phyloP scores from a whole-genome alignment of 768 basidiomycete species.

The Auricularia heimuer region DNA sequence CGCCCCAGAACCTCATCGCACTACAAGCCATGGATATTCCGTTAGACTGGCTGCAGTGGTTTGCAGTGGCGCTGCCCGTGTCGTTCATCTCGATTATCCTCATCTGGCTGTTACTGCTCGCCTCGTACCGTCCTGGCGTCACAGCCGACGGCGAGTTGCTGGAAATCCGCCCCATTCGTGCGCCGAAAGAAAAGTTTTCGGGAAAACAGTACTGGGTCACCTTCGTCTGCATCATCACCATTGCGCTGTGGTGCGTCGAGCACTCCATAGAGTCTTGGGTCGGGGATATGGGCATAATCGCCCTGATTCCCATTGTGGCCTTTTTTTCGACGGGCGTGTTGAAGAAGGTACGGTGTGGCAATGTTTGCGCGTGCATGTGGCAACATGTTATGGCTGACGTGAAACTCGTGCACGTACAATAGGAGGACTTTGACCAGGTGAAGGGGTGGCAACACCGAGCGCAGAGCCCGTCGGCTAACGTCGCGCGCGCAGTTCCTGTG shows the following conservation, averaged over 20 bases:
- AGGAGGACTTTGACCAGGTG: constrained; percentile 77
- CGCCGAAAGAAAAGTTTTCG: constrained; percentile 74
- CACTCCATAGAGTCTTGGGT: constrained; percentile 63
- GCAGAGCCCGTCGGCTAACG: too few species aligned
- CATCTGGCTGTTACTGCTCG: constrained; percentile 85
- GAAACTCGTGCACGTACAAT: background rate
- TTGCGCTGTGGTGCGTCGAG: constrained; percentile 83
- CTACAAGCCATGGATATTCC: constrained; percentile 75
- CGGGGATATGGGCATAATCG: constrained; percentile 97
- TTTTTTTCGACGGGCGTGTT: constrained; percentile 92
- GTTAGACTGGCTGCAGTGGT: constrained; percentile 88
- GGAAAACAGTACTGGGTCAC: constrained; percentile 85
- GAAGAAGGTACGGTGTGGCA: constrained; percentile 59
- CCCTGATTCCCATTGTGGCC: constrained; percentile 81
- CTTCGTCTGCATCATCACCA: constrained; percentile 74
- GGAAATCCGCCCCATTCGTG: constrained; percentile 74
- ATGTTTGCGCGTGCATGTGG: background rate
- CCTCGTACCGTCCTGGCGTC: constrained; percentile 66
- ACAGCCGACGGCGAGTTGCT: constrained; percentile 68
- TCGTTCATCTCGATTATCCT: constrained; percentile 75
- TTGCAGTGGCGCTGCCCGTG: constrained; percentile 87
- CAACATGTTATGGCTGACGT: background rate
- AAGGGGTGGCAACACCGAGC: background rate
- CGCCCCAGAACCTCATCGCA: constrained; percentile 95
- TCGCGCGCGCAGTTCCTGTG: constrained; percentile 58